These are phyloP conservation scores for Termitomyces sp. DNA, from an alignment of 768 basidiomycete genomes.

Conservation along the genomic window DNA sequence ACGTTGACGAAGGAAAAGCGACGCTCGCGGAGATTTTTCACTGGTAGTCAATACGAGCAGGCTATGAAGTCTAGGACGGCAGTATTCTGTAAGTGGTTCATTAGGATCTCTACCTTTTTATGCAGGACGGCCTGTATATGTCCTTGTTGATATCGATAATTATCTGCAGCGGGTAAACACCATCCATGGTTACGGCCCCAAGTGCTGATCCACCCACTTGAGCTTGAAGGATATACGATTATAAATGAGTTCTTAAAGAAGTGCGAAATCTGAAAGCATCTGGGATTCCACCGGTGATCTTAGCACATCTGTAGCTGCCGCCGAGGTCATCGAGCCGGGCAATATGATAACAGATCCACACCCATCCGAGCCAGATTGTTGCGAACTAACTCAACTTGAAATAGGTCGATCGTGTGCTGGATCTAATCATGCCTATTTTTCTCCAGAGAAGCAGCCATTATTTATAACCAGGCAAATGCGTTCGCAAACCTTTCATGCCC, in stretches of 20 bases:
- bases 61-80: neutral
- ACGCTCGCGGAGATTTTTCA: neutral
- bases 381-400: neutral
- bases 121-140: neutral
- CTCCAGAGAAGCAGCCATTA: neutral
- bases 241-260: neutral
- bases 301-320: neutral
- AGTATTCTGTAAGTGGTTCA: neutral
- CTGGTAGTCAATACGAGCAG: too few relatives aligned
- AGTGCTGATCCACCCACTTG: neutral
- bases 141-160: neutral
- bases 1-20: neutral
- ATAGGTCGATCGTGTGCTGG: neutral
- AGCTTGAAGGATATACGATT: neutral
- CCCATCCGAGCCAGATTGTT: neutral
- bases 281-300: too few relatives aligned
- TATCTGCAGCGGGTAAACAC: neutral
- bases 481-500: neutral
- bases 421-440: neutral
- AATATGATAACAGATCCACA: neutral
- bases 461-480: neutral
- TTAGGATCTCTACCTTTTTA: neutral
- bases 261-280: neutral
- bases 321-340: neutral
- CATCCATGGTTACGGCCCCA: neutral